Base-by-base conservation (phyloP, 164 flowering plant genomes). In the Stephania yunnanensis region DNA sequence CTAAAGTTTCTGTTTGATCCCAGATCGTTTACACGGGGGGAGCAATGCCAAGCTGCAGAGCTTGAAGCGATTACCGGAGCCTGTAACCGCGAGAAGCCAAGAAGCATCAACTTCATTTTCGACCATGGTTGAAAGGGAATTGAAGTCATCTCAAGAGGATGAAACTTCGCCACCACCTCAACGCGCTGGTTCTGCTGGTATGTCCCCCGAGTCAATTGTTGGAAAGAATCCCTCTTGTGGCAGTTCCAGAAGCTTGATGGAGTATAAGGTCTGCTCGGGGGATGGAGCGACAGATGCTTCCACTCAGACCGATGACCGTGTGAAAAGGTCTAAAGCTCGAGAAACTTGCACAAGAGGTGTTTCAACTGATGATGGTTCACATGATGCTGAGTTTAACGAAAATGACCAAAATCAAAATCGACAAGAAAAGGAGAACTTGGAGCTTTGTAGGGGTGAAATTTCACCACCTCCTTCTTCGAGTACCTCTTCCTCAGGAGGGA, bases 261-360 rank as follows among this genome's bases (percentile, higher is more conserved):
- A 93, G 81, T 92, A 87, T 83, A 93, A 87, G 80, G 81, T 88
- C 65, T 80, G 81, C 79, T 87, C 85, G 80, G 84, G 76, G 74
- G 87, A 86, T 71, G 85, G 88, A 20, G 84, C 88, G 12, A 87
- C 92, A 50, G 88, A 93, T 86, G 98, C 98, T 64, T 87, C 96
- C 0, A 95, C 99, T 7, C 98, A 93, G 81, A 92, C 99, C 6
- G 94, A 91, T 52, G 95, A 89, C 70, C 80, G 77, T 71, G 73
- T 64, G 8, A 79, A 75, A 68, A 78, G 78, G 29, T 69, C 72
- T 68, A 85, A 78, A 77, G 42, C 77, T 10, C 80, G 71, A 74
- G 92, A 87, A 74, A 92, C 97, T 48, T 87, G 95, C 83, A 87
- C 88, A n/a, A 79, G 90, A 64, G 95, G 97, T 75, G 94, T 95